Conservation (phyloP, 306 rosid species). For the Alnus glutinosa region DNA sequence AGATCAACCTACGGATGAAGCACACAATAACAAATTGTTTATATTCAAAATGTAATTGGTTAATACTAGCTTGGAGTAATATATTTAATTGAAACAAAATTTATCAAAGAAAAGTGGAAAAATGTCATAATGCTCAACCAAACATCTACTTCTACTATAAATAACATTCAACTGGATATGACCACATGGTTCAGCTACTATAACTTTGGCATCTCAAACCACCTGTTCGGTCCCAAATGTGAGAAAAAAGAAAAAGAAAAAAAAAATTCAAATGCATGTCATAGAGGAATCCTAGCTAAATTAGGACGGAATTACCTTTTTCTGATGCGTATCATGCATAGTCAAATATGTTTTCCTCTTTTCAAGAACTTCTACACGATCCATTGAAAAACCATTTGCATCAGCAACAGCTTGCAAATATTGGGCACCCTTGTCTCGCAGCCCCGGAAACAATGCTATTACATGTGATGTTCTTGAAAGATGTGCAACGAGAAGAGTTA, state of each 20-base stretch:
- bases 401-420: conserved; percentile 69
- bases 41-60: conserved; percentile 9
- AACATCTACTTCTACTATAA: not conserved
- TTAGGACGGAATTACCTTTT: conserved; percentile 48
- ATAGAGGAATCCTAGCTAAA: not conserved
- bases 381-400: conserved; percentile 61
- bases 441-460: conserved; percentile 70
- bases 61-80: not conserved
- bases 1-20: conserved; percentile 64
- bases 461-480: conserved; percentile 53
- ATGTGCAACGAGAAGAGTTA: conserved; percentile 67
- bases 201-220: not conserved
- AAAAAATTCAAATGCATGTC: not conserved
- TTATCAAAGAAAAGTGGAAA: conserved; percentile 15
- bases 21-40: conserved; percentile 16
- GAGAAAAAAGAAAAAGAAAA: not conserved
- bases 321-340: conserved; percentile 52
- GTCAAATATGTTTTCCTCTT: conserved; percentile 55
- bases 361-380: conserved; percentile 56
- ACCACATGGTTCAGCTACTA: conserved; percentile 5
- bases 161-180: not conserved
- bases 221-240: not conserved
- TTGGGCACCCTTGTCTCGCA: conserved; percentile 56
- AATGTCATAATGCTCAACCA: conserved; percentile 1
- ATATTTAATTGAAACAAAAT: not conserved